phyloP scores from a whole-genome alignment of 805 yeast genomes.

The Pichia rugopelliculosa region DNA sequence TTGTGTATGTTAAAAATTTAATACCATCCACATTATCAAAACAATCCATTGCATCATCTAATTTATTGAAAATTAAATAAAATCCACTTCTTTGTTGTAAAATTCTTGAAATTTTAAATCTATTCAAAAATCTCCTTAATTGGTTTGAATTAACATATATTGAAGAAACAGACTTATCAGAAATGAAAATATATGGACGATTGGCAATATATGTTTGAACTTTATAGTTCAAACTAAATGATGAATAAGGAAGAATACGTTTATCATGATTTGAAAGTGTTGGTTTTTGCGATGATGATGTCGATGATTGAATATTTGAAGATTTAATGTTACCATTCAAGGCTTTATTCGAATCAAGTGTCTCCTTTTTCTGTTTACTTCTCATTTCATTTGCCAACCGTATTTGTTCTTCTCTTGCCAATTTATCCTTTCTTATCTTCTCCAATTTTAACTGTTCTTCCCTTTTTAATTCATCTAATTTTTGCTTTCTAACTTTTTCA shows the following conservation, averaged over 20 bases:
- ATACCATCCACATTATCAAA: conserved; percentile 55
- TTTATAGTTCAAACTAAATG: conserved; percentile 38
- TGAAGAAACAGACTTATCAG: conserved; percentile 42
- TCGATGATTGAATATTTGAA: neutral
- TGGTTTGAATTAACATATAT: conserved; percentile 44
- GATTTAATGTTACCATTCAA: neutral
- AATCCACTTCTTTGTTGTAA: conserved; percentile 59
- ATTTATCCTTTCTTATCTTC: conserved; percentile 10
- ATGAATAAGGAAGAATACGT: conserved; percentile 24
- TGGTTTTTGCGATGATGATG: neutral
- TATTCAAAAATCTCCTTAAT: conserved; percentile 49
- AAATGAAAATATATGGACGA: conserved; percentile 52
- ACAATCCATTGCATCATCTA: conserved; percentile 52
- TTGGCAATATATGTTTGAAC: conserved; percentile 43
- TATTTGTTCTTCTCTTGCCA: conserved; percentile 10
- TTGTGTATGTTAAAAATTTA: conserved; percentile 37
- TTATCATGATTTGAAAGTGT: conserved; percentile 25
- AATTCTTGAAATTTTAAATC: conserved; percentile 61
- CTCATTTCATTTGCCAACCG: neutral
- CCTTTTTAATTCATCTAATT: conserved; percentile 19
- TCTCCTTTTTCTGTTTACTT: neutral
- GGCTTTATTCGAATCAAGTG: neutral
- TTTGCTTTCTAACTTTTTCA: conserved; percentile 32
- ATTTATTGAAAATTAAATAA: conserved; percentile 59
- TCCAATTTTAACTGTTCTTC: conserved; percentile 18